Evolutionary conservation across 169 alveolate genomes (phyloP).

Genomic region (Cryptosporidium andersoni): DNA sequence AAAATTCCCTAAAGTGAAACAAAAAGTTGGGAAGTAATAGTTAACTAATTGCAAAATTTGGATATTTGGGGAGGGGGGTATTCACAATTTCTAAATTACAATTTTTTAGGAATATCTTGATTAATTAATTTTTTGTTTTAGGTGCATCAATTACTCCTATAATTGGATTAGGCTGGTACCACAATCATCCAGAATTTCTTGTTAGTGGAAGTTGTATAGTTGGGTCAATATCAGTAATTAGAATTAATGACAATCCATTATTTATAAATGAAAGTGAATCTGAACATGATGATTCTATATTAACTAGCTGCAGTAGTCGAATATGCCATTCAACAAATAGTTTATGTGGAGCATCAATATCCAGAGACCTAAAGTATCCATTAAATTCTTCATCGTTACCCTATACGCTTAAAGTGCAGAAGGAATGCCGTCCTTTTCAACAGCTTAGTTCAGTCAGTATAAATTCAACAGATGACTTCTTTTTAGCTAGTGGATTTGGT

Average conservation of each 20-base stretch:
- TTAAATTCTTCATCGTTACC: background rate
- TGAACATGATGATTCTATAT: background rate
- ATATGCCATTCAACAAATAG: background rate
- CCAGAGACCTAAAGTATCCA: background rate
- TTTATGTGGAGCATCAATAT: background rate
- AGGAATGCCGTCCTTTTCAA: conserved; percentile 24
- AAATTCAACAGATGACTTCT: conserved; percentile 74
- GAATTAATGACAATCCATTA: conserved; percentile 68
- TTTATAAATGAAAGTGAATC: background rate
- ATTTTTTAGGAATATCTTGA: background rate
- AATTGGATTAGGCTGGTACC: conserved; percentile 74
- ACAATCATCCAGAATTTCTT: conserved; percentile 71
- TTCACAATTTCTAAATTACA: background rate
- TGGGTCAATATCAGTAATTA: conserved; percentile 72
- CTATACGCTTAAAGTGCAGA: conserved; percentile 21
- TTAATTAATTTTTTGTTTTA: background rate
- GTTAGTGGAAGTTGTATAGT: conserved; percentile 72
- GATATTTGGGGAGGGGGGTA: too few relatives aligned
- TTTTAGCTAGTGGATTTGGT: conserved; percentile 74
- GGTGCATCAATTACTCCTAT: conserved; percentile 66
- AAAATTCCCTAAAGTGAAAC: too few relatives aligned
- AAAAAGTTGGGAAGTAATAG: too few relatives aligned
- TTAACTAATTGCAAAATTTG: too few relatives aligned
- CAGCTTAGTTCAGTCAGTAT: conserved; percentile 74
- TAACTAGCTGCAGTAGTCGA: background rate